A percentile compares a stretch with the other conserved stretches of the same genome.
Conservation (phyloP, 106 monocot species). For the Platanthera guangdongensis region DNA sequence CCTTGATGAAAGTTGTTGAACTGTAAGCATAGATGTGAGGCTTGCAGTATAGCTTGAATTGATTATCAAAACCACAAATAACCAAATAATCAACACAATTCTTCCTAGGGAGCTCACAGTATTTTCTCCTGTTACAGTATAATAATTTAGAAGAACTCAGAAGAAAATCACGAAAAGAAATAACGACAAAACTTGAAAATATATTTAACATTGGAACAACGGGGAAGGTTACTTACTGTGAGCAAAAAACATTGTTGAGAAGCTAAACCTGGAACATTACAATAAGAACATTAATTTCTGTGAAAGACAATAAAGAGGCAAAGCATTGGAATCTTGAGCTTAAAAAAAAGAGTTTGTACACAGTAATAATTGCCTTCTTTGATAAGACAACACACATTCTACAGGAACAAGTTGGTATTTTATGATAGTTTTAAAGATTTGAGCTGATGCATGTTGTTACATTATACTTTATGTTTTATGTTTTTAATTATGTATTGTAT, state of each 20-base stretch:
- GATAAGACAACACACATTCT: neutral
- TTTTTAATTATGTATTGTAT: too few species aligned
- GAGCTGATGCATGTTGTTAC: too few species aligned
- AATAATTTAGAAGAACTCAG: neutral
- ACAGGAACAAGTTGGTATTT: neutral
- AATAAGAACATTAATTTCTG: conserved; percentile 3
- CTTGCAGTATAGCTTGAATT: conserved; percentile 96
- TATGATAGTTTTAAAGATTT: too few species aligned
- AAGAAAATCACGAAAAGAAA: neutral
- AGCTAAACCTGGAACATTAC: conserved; percentile 79
- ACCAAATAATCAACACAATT: conserved; percentile 75
- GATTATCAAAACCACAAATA: conserved; percentile 85
- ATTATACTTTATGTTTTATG: too few species aligned
- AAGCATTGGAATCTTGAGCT: too few species aligned
- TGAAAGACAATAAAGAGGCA: neutral
- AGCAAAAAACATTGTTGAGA: conserved; percentile 98
- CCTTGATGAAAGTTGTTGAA: conserved; percentile 68
- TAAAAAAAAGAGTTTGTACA: neutral
- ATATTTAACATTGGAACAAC: neutral
- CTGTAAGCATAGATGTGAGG: conserved; percentile 89
- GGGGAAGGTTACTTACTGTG: conserved; percentile 53
- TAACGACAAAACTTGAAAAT: neutral
- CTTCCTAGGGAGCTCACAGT: conserved; percentile 72
- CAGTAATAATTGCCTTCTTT: neutral
- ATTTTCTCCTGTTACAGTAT: conserved; percentile 47